These are phyloP conservation scores for Citrus maxima DNA, from an alignment of 345 rosid species.

Conservation along the genomic window DNA sequence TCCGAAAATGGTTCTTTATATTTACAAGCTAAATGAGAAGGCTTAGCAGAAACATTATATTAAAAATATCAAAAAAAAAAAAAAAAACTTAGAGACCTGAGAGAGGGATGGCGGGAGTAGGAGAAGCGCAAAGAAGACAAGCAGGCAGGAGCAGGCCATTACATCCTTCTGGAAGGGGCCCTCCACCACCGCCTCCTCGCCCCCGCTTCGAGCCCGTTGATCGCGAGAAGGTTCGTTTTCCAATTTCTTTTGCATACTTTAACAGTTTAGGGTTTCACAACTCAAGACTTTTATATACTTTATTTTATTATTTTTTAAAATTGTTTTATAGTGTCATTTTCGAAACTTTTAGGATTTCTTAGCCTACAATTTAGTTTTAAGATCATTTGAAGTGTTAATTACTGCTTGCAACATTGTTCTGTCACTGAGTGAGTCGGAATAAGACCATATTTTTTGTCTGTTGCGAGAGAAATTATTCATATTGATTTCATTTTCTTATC, in stretches of 20 bases:
- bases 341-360: neutral
- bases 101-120: conserved; percentile 52
- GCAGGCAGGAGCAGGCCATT: conserved; percentile 65
- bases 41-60: neutral
- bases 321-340: neutral
- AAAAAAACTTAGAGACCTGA: neutral
- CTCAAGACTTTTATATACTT: neutral
- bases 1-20: neutral
- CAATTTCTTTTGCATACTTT: neutral
- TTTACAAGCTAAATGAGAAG: neutral
- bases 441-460: neutral
- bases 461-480: neutral
- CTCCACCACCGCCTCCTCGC: conserved; percentile 57
- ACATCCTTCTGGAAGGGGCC: conserved; percentile 54
- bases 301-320: no score
- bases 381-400: neutral
- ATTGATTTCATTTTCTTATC: neutral
- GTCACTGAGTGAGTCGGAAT: neutral
- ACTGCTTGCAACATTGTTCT: neutral
- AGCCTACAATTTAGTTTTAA: neutral
- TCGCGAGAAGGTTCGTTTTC: conserved; percentile 67
- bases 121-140: conserved; percentile 51
- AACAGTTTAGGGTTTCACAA: conserved; percentile 26
- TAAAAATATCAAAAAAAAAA: no score
- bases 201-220: conserved; percentile 64